phyloP scores from a whole-genome alignment of 2,329 filamentous ascomycete species.

The Orbilia ellipsospora region DNA sequence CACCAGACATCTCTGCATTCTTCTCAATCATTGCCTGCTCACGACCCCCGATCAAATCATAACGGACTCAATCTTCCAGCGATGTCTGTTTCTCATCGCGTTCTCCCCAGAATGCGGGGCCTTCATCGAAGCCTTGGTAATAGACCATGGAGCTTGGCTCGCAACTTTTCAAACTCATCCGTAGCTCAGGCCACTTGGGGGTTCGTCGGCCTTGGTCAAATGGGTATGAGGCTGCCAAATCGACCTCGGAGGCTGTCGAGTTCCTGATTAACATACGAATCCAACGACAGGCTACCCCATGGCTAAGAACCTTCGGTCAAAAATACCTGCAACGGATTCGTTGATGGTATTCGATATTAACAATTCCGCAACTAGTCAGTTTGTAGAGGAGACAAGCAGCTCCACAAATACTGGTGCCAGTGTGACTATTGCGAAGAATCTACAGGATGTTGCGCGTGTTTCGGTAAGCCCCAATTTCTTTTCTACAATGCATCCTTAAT shows the following conservation, averaged over 20 bases:
- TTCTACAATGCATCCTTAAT: background rate
- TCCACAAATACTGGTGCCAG: slow-evolving; percentile 62
- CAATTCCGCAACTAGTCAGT: slow-evolving; percentile 67
- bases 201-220: slow-evolving; percentile 71
- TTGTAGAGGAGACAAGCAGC: slow-evolving; percentile 67
- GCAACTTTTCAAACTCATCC: slow-evolving; percentile 65
- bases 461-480: slow-evolving; percentile 67
- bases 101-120: slow-evolving; percentile 14
- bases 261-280: slow-evolving; percentile 62
- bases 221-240: slow-evolving; percentile 66
- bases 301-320: slow-evolving; percentile 76
- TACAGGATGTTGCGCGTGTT: slow-evolving; percentile 73
- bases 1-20: slow-evolving; percentile 20
- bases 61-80: background rate
- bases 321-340: slow-evolving; percentile 72
- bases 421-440: slow-evolving; percentile 69
- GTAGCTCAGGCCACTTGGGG: slow-evolving; percentile 68
- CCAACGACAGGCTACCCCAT: slow-evolving; percentile 70
- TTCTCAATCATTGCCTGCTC: background rate
- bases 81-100: slow-evolving; percentile 28
- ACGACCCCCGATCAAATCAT: background rate
- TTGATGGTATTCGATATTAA: slow-evolving; percentile 76
- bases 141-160: slow-evolving; percentile 19
- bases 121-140: background rate
- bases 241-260: slow-evolving; percentile 37